Percentiles rank a stretch among this genome's conserved stretches.
Conservation (phyloP, 176 grass and related monocot species). For the Rhynchospora tenuis region DNA sequence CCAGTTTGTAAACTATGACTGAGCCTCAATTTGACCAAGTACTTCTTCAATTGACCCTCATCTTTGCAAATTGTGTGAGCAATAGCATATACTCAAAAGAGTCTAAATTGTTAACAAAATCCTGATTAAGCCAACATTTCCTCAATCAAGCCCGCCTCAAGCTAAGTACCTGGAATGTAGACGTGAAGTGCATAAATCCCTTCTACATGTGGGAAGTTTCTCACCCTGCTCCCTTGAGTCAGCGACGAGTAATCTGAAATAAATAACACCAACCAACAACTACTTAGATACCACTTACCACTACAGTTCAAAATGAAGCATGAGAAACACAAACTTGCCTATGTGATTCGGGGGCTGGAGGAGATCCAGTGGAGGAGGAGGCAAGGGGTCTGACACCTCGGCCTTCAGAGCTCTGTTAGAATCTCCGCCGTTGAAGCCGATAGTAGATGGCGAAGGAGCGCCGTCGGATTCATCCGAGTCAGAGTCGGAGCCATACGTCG, state of each 20-base stretch:
- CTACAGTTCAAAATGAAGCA: neutral
- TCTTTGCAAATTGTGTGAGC: neutral
- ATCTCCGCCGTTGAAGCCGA: neutral
- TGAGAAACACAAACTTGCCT: slow-evolving; percentile 38
- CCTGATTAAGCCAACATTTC: neutral
- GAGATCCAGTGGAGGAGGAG: slow-evolving; percentile 72
- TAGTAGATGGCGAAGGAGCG: slow-evolving; percentile 15
- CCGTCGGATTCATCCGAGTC: slow-evolving; percentile 43
- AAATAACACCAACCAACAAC: neutral
- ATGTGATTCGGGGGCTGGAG: slow-evolving; percentile 54
- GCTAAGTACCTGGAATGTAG: slow-evolving; percentile 59
- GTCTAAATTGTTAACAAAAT: neutral
- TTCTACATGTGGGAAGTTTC: slow-evolving; percentile 85
- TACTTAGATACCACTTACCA: neutral
- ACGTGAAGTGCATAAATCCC: slow-evolving; percentile 81
- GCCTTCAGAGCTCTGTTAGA: neutral
- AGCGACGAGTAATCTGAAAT: slow-evolving; percentile 62
- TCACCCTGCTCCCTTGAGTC: slow-evolving; percentile 53
- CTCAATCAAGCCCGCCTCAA: neutral
- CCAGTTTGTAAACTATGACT: neutral
- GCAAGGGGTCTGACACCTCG: slow-evolving; percentile 28
- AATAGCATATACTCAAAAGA: neutral
- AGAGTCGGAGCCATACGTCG: slow-evolving; percentile 52
- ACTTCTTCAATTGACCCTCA: neutral
- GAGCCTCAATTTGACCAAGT: neutral